A percentile compares a stretch with the other conserved stretches of the same genome.
phyloP scores from a whole-genome alignment of 2,329 filamentous ascomycete species.

The Phaeosphaeriaceae sp. region DNA sequence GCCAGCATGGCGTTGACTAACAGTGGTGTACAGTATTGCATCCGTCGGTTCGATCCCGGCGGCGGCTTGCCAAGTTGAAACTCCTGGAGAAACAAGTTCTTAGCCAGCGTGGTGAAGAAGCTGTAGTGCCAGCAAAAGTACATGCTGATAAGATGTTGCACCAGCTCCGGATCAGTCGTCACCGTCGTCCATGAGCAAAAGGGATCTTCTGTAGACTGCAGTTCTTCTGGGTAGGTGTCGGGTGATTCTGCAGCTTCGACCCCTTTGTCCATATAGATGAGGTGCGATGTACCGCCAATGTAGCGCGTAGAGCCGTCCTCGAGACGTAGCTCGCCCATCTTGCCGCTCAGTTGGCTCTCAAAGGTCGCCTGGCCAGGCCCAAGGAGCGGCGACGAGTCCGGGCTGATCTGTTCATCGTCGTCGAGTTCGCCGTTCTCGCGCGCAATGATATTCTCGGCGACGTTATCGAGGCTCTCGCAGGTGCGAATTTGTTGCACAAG shows the following conservation, averaged over 20 bases:
- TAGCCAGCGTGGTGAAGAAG: slow-evolving; percentile 91
- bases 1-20: slow-evolving; percentile 94
- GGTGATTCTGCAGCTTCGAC: slow-evolving; percentile 40
- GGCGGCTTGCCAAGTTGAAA: slow-evolving; percentile 74
- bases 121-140: slow-evolving; percentile 99
- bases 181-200: slow-evolving; percentile 88
- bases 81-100: slow-evolving; percentile 84
- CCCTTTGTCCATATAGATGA: slow-evolving; percentile 72
- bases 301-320: slow-evolving; percentile 89
- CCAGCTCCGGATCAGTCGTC: slow-evolving; percentile 77
- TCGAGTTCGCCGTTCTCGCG: slow-evolving; percentile 57
- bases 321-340: slow-evolving; percentile 89
- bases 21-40: slow-evolving; percentile 83
- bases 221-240: slow-evolving; percentile 51
- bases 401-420: slow-evolving; percentile 49
- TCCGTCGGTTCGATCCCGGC: slow-evolving; percentile 57
- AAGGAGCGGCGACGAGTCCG: slow-evolving; percentile 43
- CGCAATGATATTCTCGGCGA: slow-evolving; percentile 66
- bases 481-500: slow-evolving; percentile 88
- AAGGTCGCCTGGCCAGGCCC: slow-evolving; percentile 52
- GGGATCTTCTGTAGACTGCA: slow-evolving; percentile 67
- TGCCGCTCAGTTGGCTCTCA: slow-evolving; percentile 85
- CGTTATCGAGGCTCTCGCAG: slow-evolving; percentile 75
- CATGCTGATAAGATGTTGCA: slow-evolving; percentile 91
- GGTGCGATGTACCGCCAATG: slow-evolving; percentile 91